These are phyloP conservation scores for Phytophthora vignae DNA, from an alignment of 352 stramenopile genomes.

Conservation along the genomic window DNA sequence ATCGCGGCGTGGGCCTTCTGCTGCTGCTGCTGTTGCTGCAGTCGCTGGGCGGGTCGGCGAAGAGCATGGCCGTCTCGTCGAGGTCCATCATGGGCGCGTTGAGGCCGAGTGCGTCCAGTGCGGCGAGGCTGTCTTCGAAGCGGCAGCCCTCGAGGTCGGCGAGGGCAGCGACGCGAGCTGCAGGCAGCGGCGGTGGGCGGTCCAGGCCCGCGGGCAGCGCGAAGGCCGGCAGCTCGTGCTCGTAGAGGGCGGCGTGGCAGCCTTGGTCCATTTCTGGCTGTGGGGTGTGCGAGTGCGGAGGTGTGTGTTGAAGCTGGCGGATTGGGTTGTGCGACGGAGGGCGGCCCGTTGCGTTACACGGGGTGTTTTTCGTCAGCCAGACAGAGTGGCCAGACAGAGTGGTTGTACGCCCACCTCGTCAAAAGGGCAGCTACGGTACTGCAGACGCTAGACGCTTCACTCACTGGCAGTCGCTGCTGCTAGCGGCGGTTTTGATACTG, in stretches of 20 bases:
- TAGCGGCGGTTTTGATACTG: no score
- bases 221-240: conserved; percentile 31
- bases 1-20: conserved; percentile 1
- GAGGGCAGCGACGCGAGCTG: not conserved
- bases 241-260: conserved; percentile 24
- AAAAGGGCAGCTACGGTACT: no score
- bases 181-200: conserved; percentile 3
- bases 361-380: not conserved
- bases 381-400: no score
- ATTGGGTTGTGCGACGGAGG: conserved; percentile 30
- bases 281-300: conserved; percentile 10
- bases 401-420: no score
- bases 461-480: no score
- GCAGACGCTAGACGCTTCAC: no score
- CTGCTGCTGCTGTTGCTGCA: conserved; percentile 3
- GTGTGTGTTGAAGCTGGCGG: conserved; percentile 27
- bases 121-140: conserved; percentile 30
- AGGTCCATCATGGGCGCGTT: conserved; percentile 7
- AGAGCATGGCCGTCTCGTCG: conserved; percentile 10
- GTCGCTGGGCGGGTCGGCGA: conserved; percentile 13
- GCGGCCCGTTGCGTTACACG: conserved; percentile 16
- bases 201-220: conserved; percentile 28
- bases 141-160: conserved; percentile 14
- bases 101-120: conserved; percentile 22
- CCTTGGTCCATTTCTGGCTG: conserved; percentile 24